Base-by-base conservation (phyloP, 2,329 filamentous ascomycete species). In the Bipolaris gigantea region DNA sequence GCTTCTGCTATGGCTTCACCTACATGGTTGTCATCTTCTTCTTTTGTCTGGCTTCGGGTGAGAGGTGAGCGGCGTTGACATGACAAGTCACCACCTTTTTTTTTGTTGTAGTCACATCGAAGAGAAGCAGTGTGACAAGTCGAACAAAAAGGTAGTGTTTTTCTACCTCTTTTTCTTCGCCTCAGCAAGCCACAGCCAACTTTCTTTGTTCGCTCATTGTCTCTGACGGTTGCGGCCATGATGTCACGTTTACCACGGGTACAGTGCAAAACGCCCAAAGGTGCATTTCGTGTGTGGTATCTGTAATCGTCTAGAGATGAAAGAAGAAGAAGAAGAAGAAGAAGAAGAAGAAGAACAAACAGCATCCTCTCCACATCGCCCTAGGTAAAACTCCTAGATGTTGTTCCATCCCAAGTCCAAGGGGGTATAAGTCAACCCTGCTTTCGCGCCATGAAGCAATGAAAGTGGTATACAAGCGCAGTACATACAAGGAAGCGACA, bases 391-490 rank as follows among this genome's bases (percentile, higher is more conserved):
- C 48, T 48, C 44, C 53, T 7, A 25, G 32, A 21, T 42, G 27
- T 47, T 47, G 45, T 50, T 39, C 51, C 50, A 58, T 41, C 48
- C 58, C 34, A 23, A 42, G 39, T 25, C 39, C 39, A 42, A 42
- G 15, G 48, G 57, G 60, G 57, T 61, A 61, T 62, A 53, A 21
- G 41, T 40, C 23, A 56, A 55, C 57, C 55, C 50, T 38, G 15
- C 48, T 36, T 41, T 36, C 44, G 58, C 53, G 30, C 44, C 16
- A 11, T 30, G 18, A 53, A 60, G 39, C 50, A 59, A 44, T 47
- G 38, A 63, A 59, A 59, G 56, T 59, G 60, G 60, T 63, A 63
- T 63, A 59, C 47, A 42, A 53, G 40, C 30, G 39, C 21, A 52
- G 44, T 41, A 55, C 44, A 55, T 11, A 44, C 48, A 38, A 54